A percentile compares a stretch with the other conserved stretches of the same genome.
Conservation (phyloP, 208 protist genomes). For the Phytomonas serpens region DNA sequence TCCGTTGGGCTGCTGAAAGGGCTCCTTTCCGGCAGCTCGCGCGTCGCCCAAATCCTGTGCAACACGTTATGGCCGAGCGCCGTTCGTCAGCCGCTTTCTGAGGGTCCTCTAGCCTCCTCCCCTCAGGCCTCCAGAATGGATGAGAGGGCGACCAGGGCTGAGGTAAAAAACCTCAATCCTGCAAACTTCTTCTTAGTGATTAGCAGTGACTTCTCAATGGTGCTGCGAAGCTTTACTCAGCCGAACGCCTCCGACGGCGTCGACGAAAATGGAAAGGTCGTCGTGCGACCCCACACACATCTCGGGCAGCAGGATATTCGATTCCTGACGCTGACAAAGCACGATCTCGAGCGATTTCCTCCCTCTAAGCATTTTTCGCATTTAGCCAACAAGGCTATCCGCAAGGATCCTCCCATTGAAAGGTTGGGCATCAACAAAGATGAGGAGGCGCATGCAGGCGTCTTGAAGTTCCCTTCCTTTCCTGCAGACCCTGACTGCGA, state of each 20-base stretch:
- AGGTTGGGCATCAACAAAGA: conserved; percentile 47
- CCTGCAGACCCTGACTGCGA: conserved; percentile 25
- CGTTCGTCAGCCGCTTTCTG: conserved; percentile 5
- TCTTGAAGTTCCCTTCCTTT: conserved; percentile 36
- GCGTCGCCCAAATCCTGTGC: conserved; percentile 44
- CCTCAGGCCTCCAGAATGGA: not conserved
- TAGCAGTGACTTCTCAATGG: conserved; percentile 3
- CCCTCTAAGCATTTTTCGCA: too few relatives aligned
- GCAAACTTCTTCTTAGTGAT: conserved; percentile 18
- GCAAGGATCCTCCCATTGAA: not conserved
- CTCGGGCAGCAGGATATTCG: too few relatives aligned
- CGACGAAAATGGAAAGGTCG: not conserved
- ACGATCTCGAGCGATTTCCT: too few relatives aligned
- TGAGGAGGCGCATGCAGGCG: conserved; percentile 19
- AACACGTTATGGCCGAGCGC: conserved; percentile 46
- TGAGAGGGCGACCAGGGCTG: not conserved
- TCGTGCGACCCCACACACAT: not conserved
- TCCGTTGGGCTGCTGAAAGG: conserved; percentile 27
- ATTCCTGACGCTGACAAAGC: too few relatives aligned
- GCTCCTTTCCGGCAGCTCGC: conserved; percentile 26
- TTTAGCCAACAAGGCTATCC: not conserved
- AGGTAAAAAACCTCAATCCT: not conserved
- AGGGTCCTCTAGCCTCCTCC: not conserved
- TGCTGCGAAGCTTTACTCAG: conserved; percentile 9
- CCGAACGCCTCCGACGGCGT: not conserved